Evolutionary conservation across 371 early-diverging fungal species (phyloP), one percentile per base, ranked within the genome.

Genomic region (Apophysomyces trapeziformis): DNA sequence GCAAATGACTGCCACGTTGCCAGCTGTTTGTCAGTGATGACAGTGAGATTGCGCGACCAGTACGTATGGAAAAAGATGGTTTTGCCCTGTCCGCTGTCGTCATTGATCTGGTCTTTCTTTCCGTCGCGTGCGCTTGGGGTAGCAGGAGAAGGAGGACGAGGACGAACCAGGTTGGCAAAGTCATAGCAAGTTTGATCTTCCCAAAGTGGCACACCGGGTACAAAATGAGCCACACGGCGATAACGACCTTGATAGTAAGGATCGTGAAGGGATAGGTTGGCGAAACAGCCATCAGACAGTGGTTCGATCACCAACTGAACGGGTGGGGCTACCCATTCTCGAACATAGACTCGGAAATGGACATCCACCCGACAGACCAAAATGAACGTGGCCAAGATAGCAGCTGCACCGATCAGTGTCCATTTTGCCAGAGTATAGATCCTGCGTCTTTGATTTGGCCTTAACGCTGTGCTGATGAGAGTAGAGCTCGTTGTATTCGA

Each of bases 141-240:
- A 26, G 26, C 26, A 26, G 26, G 26, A 26, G 26, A 26, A 26
- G 32, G 32, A 26, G 9, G 39, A 5, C 7, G 67, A 26, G 38
- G 54, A 63, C 64, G 59, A 13, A 81, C 67, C 8, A 72, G 63
- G 11, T 68, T 61, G 5, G 85, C 81, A 68, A 76, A 85, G 59
- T 82, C 81, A 64, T 75, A 85, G 66, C 85, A 85, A 60, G 79
- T 82, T 39, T 74, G 68, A 37, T 68, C 85, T 58, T 82, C 79
- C 68, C 70, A 75, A 13, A 78, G 63, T 41, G 81, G 82, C n/a
- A 76, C 61, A 9, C 79, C 79, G 41, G 83, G 78, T 36, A 79
- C 74, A 64, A 82, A 68, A 38, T 74, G 76, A 58, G 71, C 63
- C 44, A 56, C 61, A 65, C 68, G 65, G 35, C 59, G 57, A 45